Evolutionary conservation across 1,139 yeast genomes (phyloP).

Genomic region (Geotrichum cucujoidarum): DNA sequence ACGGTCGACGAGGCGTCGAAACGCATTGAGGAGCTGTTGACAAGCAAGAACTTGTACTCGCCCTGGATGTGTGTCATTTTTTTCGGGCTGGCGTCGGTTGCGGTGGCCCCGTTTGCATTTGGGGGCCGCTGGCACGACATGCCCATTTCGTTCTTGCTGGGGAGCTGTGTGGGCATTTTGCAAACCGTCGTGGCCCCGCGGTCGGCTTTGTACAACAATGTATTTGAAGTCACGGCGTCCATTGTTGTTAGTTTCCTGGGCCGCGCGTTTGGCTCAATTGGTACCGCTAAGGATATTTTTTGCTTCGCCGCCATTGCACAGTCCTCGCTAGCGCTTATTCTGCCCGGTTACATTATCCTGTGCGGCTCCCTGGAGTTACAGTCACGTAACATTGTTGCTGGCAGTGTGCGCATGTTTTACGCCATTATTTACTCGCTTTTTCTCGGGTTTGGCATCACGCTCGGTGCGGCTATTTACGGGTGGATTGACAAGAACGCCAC

Average conservation of each 20-base stretch:
- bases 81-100: conserved; percentile 74
- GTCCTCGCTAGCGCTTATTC: conserved; percentile 80
- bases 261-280: conserved; percentile 85
- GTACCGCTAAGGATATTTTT: conserved; percentile 44
- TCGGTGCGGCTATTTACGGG: conserved; percentile 89
- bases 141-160: conserved; percentile 77
- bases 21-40: conserved; percentile 62
- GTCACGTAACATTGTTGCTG: conserved; percentile 85
- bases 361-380: conserved; percentile 91
- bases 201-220: conserved; percentile 78
- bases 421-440: conserved; percentile 88
- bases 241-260: conserved; percentile 83
- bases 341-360: conserved; percentile 85
- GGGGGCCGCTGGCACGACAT: conserved; percentile 87
- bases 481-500: conserved; percentile 81
- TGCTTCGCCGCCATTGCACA: conserved; percentile 88
- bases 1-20: conserved; percentile 83
- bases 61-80: conserved; percentile 74
- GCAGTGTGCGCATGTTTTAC: conserved; percentile 91
- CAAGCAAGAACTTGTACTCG: conserved; percentile 57
- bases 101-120: conserved; percentile 84
- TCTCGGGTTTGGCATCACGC: conserved; percentile 86
- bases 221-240: conserved; percentile 85
- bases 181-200: conserved; percentile 80
- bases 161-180: conserved; percentile 73